Evolutionary conservation across 305 asterid species (phyloP), one percentile per base, ranked within the genome.

Genomic region (Rubia balearica): DNA sequence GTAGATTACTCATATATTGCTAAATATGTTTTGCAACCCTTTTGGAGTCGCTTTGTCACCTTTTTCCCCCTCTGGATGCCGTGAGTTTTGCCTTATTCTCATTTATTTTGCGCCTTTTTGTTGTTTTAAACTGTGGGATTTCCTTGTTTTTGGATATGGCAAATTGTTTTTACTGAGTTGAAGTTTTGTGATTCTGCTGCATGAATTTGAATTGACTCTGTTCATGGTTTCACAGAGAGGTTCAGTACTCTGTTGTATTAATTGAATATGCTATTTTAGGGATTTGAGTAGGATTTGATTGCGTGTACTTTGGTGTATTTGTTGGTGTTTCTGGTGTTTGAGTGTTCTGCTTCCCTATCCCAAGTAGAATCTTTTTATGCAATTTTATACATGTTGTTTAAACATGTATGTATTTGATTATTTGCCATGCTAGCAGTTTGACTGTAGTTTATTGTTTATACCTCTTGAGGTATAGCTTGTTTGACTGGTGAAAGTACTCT

Each of bases 51-150:
- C 69, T 92, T 78, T 75, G 98, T 92, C 75, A 74, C 79, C 72
- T 85, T 90, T 78, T 92, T 92, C 84, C 98, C 98, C 41, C 96
- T 92, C 74, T 92, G 98, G 98, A 88, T 92, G 95, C 93, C 98
- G 98, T 92, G 85, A 86, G 91, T 79, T 72, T 48, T 67, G 43
- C 6, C 0, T 0, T n/a, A 3, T 55, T 21, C 2, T 24, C 51
- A 9, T 59, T 59, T 14, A 7, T 51, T 10, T 36, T 41, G 36
- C 61, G 75, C 48, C 12, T 22, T 2, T 12, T 67, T 12, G 59
- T 40, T 40, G 46, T 64, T n/a, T 24, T 53, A 21, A 33, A 30
- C 6, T 40, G 55, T 71, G 57, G 57, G 2, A 61, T 74, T 16
- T 61, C 49, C 62, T 74, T 72, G 27, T 69, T 27, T 40, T 41